Conservation (phyloP, 768 basidiomycete species). For the Podaxis mareebaensis region DNA sequence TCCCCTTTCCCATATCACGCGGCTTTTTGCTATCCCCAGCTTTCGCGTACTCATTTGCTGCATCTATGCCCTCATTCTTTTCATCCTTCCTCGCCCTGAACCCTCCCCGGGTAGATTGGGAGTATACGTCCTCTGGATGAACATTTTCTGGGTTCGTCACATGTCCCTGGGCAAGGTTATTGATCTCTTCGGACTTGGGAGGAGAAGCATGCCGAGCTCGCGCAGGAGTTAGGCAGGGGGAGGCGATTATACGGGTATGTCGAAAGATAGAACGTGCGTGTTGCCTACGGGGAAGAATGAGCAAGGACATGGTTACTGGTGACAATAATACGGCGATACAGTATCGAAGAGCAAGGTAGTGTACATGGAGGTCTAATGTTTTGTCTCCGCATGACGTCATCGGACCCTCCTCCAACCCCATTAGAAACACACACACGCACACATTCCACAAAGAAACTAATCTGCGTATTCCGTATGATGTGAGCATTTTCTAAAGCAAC, state of each 20-base stretch:
- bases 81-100: slow-evolving; percentile 15
- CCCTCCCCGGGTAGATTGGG: slow-evolving; percentile 20
- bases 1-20: slow-evolving; percentile 19
- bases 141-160: slow-evolving; percentile 20
- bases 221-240: not conserved
- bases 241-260: not conserved
- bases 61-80: slow-evolving; percentile 19
- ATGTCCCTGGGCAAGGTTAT: slow-evolving; percentile 22
- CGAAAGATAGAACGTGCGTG: not conserved
- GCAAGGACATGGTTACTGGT: not conserved
- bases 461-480: too few relatives aligned
- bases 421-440: not conserved
- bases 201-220: not conserved
- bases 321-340: not conserved
- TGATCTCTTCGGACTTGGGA: slow-evolving; percentile 4
- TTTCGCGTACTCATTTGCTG: slow-evolving; percentile 17
- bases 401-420: not conserved
- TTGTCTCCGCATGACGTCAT: not conserved
- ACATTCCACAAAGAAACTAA: too few relatives aligned
- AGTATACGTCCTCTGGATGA: slow-evolving; percentile 21
- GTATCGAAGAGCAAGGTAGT: not conserved
- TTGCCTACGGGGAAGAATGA: not conserved
- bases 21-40: slow-evolving; percentile 16
- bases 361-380: not conserved
- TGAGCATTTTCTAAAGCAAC: not conserved